Conservation (phyloP, 2,329 filamentous ascomycete species). For the Clonostachys rhizophaga region DNA sequence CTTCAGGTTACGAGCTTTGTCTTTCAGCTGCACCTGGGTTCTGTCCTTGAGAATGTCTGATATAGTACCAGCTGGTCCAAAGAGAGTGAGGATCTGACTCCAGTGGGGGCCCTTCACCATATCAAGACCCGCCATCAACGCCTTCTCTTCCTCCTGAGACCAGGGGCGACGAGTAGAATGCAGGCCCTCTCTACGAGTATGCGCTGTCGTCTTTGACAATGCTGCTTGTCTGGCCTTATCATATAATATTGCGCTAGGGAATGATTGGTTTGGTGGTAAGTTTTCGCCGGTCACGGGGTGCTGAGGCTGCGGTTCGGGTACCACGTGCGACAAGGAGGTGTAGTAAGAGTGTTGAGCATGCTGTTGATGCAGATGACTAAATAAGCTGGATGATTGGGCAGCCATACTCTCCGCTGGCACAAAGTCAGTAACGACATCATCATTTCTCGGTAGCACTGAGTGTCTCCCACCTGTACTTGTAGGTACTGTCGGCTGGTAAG, state of each 20-base stretch:
- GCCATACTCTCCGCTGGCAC: constrained; percentile 21
- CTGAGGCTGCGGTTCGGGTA: constrained; percentile 22
- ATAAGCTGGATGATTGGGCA: constrained; percentile 25
- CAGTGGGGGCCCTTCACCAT: constrained; percentile 88
- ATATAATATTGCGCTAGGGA: constrained; percentile 50
- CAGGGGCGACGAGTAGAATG: constrained; percentile 71
- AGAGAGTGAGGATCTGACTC: constrained; percentile 85
- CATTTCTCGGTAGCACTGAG: not conserved
- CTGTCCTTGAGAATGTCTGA: constrained; percentile 82
- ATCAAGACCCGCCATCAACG: constrained; percentile 82
- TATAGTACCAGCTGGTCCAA: constrained; percentile 73
- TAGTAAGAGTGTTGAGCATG: constrained; percentile 26
- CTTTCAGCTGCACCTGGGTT: constrained; percentile 88
- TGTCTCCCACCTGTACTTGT: constrained; percentile 26
- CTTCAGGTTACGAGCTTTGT: constrained; percentile 87
- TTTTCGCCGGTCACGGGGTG: constrained; percentile 23
- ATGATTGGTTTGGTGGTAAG: constrained; percentile 52
- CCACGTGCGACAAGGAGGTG: constrained; percentile 20
- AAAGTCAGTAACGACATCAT: constrained; percentile 2
- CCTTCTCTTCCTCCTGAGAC: constrained; percentile 86
- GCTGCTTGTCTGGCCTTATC: constrained; percentile 55
- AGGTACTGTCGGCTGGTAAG: constrained; percentile 35
- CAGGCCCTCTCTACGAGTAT: constrained; percentile 50
- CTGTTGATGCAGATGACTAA: constrained; percentile 20
- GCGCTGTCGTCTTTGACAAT: constrained; percentile 49